These are phyloP conservation scores for Fragilaria crotonensis DNA, from an alignment of 108 stramenopile genomes.

Conservation along the genomic window DNA sequence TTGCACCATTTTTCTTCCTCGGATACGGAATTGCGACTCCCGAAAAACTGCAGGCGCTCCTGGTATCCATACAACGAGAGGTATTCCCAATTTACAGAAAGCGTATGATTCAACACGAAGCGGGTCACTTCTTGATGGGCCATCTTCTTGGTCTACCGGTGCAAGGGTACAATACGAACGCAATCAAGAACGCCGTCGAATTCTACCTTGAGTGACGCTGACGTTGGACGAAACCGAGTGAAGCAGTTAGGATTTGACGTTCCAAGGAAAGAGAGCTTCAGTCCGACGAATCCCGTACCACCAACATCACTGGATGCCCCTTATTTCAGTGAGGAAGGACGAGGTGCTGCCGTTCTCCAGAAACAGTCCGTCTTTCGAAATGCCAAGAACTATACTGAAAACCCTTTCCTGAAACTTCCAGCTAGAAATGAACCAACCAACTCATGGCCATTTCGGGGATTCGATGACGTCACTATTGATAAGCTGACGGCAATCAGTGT, in stretches of 20 bases:
- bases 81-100: slow-evolving; percentile 72
- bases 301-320: slow-evolving; percentile 29
- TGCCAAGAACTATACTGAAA: slow-evolving; percentile 30
- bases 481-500: slow-evolving; percentile 67
- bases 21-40: slow-evolving; percentile 78
- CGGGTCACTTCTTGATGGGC: slow-evolving; percentile 76
- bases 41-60: slow-evolving; percentile 43
- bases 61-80: slow-evolving; percentile 60
- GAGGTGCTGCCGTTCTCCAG: slow-evolving; percentile 31
- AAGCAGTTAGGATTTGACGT: slow-evolving; percentile 61
- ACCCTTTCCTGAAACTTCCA: slow-evolving; percentile 45
- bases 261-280: slow-evolving; percentile 8
- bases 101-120: slow-evolving; percentile 82
- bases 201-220: slow-evolving; percentile 72
- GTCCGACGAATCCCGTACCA: neutral
- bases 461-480: slow-evolving; percentile 69
- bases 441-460: slow-evolving; percentile 77
- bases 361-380: slow-evolving; percentile 67
- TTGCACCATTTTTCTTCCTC: slow-evolving; percentile 66
- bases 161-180: slow-evolving; percentile 54
- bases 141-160: slow-evolving; percentile 74
- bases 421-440: slow-evolving; percentile 46
- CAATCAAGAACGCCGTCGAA: slow-evolving; percentile 82
- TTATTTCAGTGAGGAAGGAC: slow-evolving; percentile 62
- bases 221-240: slow-evolving; percentile 49